Conservation (phyloP, 495 filamentous ascomycete species). For the Neurospora sp. region DNA sequence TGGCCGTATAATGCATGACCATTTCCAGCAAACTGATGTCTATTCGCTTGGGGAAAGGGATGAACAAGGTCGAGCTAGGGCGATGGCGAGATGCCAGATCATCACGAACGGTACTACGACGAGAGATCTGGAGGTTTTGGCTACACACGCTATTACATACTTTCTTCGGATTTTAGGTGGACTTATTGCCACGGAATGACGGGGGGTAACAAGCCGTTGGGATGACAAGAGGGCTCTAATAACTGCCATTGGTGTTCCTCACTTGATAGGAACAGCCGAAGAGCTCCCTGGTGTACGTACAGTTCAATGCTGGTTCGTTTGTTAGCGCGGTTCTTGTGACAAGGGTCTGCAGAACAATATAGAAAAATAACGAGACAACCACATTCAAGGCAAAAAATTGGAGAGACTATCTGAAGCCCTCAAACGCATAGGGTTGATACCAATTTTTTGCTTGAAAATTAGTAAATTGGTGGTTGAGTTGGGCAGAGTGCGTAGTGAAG, state of each 20-base stretch:
- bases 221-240: background rate
- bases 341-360: background rate
- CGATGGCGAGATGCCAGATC: slow-evolving; percentile 7
- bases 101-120: background rate
- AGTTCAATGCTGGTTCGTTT: background rate
- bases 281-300: background rate
- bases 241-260: background rate
- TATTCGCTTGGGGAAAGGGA: background rate
- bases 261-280: background rate
- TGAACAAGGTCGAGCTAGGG: background rate
- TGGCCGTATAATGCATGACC: background rate
- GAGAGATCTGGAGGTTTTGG: background rate
- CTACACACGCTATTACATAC: background rate
- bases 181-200: background rate
- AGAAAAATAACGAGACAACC: background rate
- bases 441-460: background rate
- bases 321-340: background rate
- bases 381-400: background rate
- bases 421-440: background rate
- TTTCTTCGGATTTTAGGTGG: background rate
- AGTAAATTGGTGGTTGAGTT: background rate
- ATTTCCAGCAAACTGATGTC: background rate
- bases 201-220: background rate
- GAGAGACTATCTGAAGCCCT: no score
- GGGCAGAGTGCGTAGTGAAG: background rate